Evolutionary conservation across 2,329 filamentous ascomycete species (phyloP), one percentile per base, ranked within the genome.

Genomic region (Xylariaceae sp.): DNA sequence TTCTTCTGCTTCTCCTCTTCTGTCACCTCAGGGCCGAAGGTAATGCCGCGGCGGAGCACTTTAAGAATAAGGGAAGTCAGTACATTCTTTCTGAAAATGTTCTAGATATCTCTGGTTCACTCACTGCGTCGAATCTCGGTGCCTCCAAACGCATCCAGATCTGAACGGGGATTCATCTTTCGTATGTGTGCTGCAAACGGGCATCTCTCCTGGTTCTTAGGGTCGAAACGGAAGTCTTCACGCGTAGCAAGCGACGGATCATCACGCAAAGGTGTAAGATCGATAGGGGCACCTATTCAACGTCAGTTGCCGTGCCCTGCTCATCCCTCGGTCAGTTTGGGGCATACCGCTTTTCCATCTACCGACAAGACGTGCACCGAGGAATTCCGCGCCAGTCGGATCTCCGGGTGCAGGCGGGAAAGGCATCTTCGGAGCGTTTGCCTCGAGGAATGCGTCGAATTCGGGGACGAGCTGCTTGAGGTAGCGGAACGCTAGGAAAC

Each of bases 141-240:
- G 11, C 55, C 64, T 11, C 70, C 65, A 7, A 69, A 62, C 4
- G 62, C 56, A 41, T 67, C 63, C 0, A 72, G 59, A 57, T 79
- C 75, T 8, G 66, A 69, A 15, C 77, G 70, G 0, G 78, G 78
- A 48, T 77, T 76, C 47, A 74, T 78, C 69, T 80, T 80, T 48
- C 78, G 77, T 34, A 75, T 74, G 54, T 80, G 78, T 1, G 78
- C 75, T 0, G 76, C 76, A 51, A 78, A 77, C 1, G 78, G 77
- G 62, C 78, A 80, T 17, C 71, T 68, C 1, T 72, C 67, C 50
- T 75, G 72, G 8, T 66, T 67, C 10, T 65, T 50, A 2, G 66
- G 62, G 30, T 69, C 64, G 58, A 74, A 77, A 17, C 71, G 65
- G 64, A 79, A 78, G 13, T 74, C 64, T 61, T 77, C 57, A 51